Evolutionary conservation across 2,329 filamentous ascomycete genomes (phyloP), one percentile per base, ranked within the genome.

Genomic region (Macroventuria anomochaeta): DNA sequence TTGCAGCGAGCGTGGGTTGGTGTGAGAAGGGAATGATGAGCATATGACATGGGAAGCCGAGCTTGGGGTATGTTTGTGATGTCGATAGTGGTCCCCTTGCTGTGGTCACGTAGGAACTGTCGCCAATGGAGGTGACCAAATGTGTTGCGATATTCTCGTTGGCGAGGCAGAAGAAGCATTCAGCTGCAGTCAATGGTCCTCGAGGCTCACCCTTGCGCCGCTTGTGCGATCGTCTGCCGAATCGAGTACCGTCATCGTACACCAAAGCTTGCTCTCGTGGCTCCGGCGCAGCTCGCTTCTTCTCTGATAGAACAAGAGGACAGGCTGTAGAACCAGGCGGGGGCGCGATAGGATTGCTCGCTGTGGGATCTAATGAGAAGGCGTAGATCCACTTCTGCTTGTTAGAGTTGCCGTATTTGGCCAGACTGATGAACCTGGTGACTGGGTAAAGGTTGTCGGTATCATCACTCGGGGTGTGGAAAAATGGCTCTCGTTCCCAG

Each of bases 81-180:
- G 86, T 88, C 1, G 90, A 88, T 0, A 99, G 81, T 5, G 95
- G 93, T 0, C 95, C 95, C 74, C 96, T 97, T 54, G 95, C 91
- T 20, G 89, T 95, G 23, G 95, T 96, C 48, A 97, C 77, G 73
- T 97, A 97, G 47, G 87, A 83, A 55, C 96, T 89, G 15, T 92
- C 87, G 46, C 90, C 95, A 59, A 99, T 93, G 21, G 89, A 92
- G 61, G 89, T 89, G 66, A 97, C 88, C 75, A 99, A 89, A 76
- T 99, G 93, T 1, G 88, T 88, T 46, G 90, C 89, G 37, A 95
- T 80, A 56, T 88, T 89, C 5, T 89, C 86, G 73, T 96, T 97
- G 5, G 91, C 93, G 10, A 99, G 82, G 71, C 95, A 99, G 79
- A 99, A 97, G 80, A 95, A 99, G 77, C 95, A 99, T 67, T 88